Evolutionary conservation across 2,329 filamentous ascomycete species (phyloP).

Genomic region (Kalaharituber pfeilii): DNA sequence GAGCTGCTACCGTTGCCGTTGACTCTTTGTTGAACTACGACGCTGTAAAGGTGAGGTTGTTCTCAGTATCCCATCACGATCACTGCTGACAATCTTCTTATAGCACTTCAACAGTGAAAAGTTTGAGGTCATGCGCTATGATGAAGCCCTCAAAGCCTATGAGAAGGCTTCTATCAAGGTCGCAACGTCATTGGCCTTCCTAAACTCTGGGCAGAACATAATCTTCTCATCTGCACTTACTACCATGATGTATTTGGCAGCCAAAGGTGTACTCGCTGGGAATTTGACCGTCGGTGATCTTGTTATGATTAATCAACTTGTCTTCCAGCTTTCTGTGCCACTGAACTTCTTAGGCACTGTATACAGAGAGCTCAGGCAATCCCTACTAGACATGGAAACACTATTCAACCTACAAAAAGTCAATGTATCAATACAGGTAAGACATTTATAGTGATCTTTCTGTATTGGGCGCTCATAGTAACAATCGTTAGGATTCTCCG

Average conservation of each 20-base stretch:
- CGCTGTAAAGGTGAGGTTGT: slow-evolving; percentile 57
- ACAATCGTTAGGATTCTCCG: slow-evolving; percentile 40
- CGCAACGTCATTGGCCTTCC: slow-evolving; percentile 74
- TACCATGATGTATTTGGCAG: slow-evolving; percentile 95
- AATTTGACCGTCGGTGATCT: slow-evolving; percentile 80
- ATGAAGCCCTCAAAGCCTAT: slow-evolving; percentile 68
- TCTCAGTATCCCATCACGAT: too few species aligned
- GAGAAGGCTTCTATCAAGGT: slow-evolving; percentile 94
- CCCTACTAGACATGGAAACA: slow-evolving; percentile 93
- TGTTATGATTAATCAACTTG: slow-evolving; percentile 97
- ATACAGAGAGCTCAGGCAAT: slow-evolving; percentile 88
- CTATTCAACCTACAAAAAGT: slow-evolving; percentile 95
- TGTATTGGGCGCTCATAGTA: not conserved
- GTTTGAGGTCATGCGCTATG: slow-evolving; percentile 81
- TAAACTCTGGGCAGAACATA: slow-evolving; percentile 91
- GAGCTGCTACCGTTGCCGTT: slow-evolving; percentile 82
- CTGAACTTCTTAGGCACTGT: slow-evolving; percentile 97
- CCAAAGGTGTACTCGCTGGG: slow-evolving; percentile 69
- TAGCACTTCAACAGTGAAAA: slow-evolving; percentile 94
- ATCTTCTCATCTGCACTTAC: slow-evolving; percentile 92
- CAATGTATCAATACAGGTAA: slow-evolving; percentile 58
- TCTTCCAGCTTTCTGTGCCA: slow-evolving; percentile 92
- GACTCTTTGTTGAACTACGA: slow-evolving; percentile 98
- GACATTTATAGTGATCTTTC: not conserved
- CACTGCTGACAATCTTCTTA: too few species aligned